A percentile compares a stretch with the other conserved stretches of the same genome.
phyloP scores from a whole-genome alignment of 129 eudicot species.

The Escallonia herrerae region DNA sequence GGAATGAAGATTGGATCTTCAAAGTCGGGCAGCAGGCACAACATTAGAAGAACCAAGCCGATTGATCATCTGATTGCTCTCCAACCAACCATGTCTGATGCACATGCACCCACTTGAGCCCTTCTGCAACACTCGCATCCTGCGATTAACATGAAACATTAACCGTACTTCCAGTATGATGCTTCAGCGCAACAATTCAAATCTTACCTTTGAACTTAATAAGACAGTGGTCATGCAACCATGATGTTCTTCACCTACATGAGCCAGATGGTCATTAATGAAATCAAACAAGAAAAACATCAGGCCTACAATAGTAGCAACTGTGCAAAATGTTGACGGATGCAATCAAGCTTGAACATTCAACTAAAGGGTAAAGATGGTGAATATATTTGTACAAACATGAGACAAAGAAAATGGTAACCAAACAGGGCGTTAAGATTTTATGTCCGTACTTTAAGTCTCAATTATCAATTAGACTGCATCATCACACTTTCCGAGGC shows the following conservation, averaged over 20 bases:
- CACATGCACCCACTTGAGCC: conserved; percentile 82
- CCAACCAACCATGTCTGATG: conserved; percentile 85
- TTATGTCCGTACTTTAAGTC: too few relatives aligned
- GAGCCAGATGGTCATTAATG: not conserved
- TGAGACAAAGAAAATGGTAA: too few relatives aligned
- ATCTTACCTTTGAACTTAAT: conserved; percentile 64
- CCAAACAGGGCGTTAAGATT: too few relatives aligned
- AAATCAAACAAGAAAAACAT: not conserved
- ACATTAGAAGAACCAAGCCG: conserved; percentile 50
- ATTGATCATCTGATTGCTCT: conserved; percentile 20
- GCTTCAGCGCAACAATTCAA: not conserved
- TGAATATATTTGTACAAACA: not conserved
- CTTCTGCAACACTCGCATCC: conserved; percentile 54
- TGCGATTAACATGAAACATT: conserved; percentile 15
- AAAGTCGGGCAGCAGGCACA: conserved; percentile 10
- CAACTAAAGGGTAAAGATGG: not conserved
- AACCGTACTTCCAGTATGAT: not conserved
- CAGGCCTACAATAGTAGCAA: not conserved
- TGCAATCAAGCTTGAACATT: not conserved
- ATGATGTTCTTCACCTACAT: conserved; percentile 58
- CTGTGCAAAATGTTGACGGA: not conserved
- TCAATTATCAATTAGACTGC: too few relatives aligned
- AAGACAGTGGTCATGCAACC: conserved; percentile 65
- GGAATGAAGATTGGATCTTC: conserved; percentile 2
- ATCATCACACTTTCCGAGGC: too few relatives aligned